Evolutionary conservation across 1,284 basidiomycete genomes (phyloP).

Genomic region (Grifola frondosa): DNA sequence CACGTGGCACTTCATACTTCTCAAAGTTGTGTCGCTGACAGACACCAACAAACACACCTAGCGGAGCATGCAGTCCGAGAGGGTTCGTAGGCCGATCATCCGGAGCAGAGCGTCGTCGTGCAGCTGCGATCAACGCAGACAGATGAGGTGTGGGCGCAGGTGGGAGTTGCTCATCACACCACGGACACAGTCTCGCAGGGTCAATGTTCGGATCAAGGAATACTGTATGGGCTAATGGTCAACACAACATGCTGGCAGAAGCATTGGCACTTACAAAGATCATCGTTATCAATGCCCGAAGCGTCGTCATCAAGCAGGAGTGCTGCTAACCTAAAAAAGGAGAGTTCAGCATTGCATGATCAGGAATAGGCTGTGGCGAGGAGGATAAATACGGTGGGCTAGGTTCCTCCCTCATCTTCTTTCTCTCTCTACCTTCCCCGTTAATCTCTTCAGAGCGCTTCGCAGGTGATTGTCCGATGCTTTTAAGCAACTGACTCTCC

Average conservation of each 20-base stretch:
- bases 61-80: slow-evolving; percentile 62
- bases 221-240: slow-evolving; percentile 33
- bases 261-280: slow-evolving; percentile 20
- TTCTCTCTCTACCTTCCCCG: slow-evolving; percentile 37
- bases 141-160: slow-evolving; percentile 59
- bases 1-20: slow-evolving; percentile 64
- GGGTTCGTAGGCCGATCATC: slow-evolving; percentile 71
- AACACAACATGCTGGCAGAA: slow-evolving; percentile 1
- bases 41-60: slow-evolving; percentile 58
- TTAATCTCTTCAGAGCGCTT: slow-evolving; percentile 39
- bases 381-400: too few relatives aligned
- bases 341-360: neutral
- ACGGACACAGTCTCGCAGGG: slow-evolving; percentile 70
- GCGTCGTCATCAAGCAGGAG: too few relatives aligned
- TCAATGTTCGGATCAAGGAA: slow-evolving; percentile 48
- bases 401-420: too few relatives aligned
- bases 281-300: slow-evolving; percentile 20
- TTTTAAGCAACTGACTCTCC: slow-evolving; percentile 43
- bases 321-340: slow-evolving; percentile 15
- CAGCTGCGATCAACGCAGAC: slow-evolving; percentile 49
- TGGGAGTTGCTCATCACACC: slow-evolving; percentile 71
- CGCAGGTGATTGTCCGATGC: slow-evolving; percentile 30
- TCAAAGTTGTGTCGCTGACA: slow-evolving; percentile 81
- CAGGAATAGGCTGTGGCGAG: slow-evolving; percentile 1
- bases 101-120: slow-evolving; percentile 48